Evolutionary conservation across 208 protist genomes (phyloP), one percentile per base, ranked within the genome.

Genomic region (Acanthamoeba triangularis): DNA sequence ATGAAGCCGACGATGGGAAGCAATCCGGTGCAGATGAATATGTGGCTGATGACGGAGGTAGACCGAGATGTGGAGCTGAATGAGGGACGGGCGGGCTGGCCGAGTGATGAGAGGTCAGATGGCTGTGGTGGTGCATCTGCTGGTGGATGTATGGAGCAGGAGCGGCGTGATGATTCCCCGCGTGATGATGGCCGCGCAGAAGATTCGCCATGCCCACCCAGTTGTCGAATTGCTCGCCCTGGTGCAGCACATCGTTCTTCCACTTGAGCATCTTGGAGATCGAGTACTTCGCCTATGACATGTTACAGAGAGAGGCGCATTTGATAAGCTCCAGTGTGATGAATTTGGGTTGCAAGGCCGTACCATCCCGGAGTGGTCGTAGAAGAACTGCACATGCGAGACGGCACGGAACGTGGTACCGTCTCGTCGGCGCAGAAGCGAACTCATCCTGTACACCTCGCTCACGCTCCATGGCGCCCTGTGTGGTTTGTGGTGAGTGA

Each of bases 331-430:
- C 3, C 1, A 41, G 37, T 78, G 69, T 78, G 13, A 16, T 11
- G 8, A 49, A 16, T 23, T 82, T 6, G 63, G 10, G 63, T 37
- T 10, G 37, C 25, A 37, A 16, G n/a, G 1, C 37, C 0, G 78
- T 87, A 87, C 78, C 6, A 61, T 63, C 23, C 78, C 78, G 8
- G 13, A 20, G 14, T 56, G 28, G 63, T 87, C 78, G 49, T 87
- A 87, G 47, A 87, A 87, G 49, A 87, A 87, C 18, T 87, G 78
- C 41, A 87, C 78, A 23, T 63, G 25, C 6, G 78, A 87, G 47
- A 87, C 30, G 7, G 78, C 18, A 7, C 78, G 41, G 33, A 87
- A 87, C 11, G 78, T 87, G n/a, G 23, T 63, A 23, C 78, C 78
- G 44, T 87, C 78, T 25, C 78, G 41, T 18, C 78, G 41, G 16